A percentile compares a stretch with the other conserved stretches of the same genome.
Conservation (phyloP, 768 basidiomycete species). For the Lentinula guzmanii region DNA sequence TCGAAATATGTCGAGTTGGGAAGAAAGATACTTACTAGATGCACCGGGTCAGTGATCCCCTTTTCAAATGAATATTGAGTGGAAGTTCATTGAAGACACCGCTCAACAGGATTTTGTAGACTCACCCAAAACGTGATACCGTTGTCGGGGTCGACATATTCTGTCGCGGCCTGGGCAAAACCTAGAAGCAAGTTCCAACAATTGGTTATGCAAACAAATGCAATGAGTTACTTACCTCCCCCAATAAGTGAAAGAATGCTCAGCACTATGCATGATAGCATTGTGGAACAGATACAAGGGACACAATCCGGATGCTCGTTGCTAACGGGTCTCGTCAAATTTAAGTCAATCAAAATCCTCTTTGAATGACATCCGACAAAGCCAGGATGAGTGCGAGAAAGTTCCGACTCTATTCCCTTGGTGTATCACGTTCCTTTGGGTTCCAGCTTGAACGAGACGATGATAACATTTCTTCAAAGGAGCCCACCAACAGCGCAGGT, state of each 20-base stretch:
- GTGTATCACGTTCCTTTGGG: neutral
- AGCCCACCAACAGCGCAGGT: neutral
- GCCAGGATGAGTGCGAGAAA: conserved; percentile 10
- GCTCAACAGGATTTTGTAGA: neutral
- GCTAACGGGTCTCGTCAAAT: neutral
- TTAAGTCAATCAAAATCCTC: neutral
- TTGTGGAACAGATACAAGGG: neutral
- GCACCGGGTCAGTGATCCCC: conserved; percentile 36
- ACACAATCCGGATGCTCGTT: neutral
- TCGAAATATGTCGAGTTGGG: conserved; percentile 12
- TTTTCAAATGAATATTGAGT: neutral
- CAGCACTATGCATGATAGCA: conserved; percentile 15
- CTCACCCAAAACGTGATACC: conserved; percentile 41
- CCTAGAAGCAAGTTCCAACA: conserved; percentile 20
- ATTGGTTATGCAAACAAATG: neutral
- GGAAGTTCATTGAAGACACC: neutral
- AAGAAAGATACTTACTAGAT: conserved; percentile 31
- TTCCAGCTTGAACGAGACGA: neutral
- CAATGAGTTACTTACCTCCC: conserved; percentile 18
- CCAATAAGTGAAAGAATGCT: conserved; percentile 22
- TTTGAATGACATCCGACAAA: neutral
- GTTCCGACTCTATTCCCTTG: conserved; percentile 4
- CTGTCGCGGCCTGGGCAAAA: conserved; percentile 35
- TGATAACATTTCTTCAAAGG: neutral
- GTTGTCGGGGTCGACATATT: conserved; percentile 46